Base-by-base conservation (phyloP, 129 eudicot genomes). In the Deinandra increscens region DNA sequence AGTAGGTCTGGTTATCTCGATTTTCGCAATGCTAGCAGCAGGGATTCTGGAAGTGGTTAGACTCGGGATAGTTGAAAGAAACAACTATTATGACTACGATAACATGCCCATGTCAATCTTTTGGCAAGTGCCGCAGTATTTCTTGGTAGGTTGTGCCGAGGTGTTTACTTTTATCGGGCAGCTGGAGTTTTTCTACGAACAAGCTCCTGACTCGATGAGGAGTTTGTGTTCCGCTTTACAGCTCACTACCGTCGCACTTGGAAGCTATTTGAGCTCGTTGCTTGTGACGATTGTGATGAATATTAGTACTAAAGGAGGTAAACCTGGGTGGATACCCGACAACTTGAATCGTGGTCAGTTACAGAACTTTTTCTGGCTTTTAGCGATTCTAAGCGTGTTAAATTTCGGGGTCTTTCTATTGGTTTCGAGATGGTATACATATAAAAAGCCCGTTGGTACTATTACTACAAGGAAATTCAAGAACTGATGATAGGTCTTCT, bases 151-250 rank as follows among this genome's bases (percentile, higher is more conserved):
- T 26, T 85, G 91, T 61, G 91, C 91, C 1, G 91, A 85, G 51
- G 91, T 85, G n/a, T 85, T 85, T 44, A 82, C 91, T 0, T 74
- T 72, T 56, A 71, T 85, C 7, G 91, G 91, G 48, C 91, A 85
- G 45, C 38, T 85, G 0, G 90, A 85, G 63, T 85, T 85, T 66
- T 82, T 82, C 50, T 85, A 85, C 19, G 85, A 85, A 43, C 87
- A 82, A 68, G 91, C 87, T 12, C 91, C 87, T 5, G 91, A 82
- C 76, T 83, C 91, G 3, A 80, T 85, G 91, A 85, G 87, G 49
- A 85, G 91, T 62, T 63, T 85, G 78, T 85, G 91, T 45, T 79
- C 91, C 0, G 87, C 91, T 7, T 46, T 85, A 31, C 75, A 84
- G 5, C 74, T 85, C 10, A 82, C 81, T 4, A 82, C 91, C 0